Conservation (phyloP, 2,329 filamentous ascomycete genomes). For the Ceratocystis diversiconidia region DNA sequence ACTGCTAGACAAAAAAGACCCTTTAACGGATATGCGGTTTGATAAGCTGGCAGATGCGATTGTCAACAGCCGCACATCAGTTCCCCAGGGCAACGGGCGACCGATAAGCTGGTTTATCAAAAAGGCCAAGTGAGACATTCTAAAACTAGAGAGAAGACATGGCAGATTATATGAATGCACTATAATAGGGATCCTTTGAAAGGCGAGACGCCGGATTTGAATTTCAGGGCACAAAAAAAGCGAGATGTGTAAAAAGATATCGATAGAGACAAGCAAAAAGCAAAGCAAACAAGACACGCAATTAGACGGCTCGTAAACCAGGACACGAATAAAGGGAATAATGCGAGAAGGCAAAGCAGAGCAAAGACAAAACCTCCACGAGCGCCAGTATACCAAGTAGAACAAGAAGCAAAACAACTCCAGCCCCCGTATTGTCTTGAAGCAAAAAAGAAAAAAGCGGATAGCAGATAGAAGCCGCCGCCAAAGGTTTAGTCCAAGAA, state of each 20-base stretch:
- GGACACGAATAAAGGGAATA: conserved; percentile 19
- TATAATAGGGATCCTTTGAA: neutral
- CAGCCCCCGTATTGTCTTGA: too few relatives aligned
- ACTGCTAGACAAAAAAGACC: conserved; percentile 12
- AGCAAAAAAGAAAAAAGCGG: too few relatives aligned
- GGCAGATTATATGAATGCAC: neutral
- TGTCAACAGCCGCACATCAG: neutral
- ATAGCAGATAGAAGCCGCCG: neutral
- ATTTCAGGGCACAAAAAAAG: conserved; percentile 2
- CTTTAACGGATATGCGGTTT: conserved; percentile 6
- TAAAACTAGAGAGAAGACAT: neutral
- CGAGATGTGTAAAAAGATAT: conserved; percentile 6
- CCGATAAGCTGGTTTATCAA: conserved; percentile 15
- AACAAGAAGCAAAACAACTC: conserved; percentile 19
- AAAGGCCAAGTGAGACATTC: conserved; percentile 3
- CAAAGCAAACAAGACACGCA: conserved; percentile 18
- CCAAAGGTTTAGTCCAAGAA: conserved; percentile 47
- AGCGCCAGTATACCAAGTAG: conserved; percentile 22
- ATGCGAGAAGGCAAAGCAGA: conserved; percentile 18
- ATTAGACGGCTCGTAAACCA: conserved; percentile 11
- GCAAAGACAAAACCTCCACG: conserved; percentile 18
- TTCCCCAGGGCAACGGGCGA: conserved; percentile 6
- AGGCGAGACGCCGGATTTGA: neutral
- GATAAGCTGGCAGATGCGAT: conserved; percentile 6
- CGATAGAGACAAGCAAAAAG: conserved; percentile 18